Evolutionary conservation across 2,329 filamentous ascomycete genomes (phyloP).

Genomic region (Fusarium coffeatum): DNA sequence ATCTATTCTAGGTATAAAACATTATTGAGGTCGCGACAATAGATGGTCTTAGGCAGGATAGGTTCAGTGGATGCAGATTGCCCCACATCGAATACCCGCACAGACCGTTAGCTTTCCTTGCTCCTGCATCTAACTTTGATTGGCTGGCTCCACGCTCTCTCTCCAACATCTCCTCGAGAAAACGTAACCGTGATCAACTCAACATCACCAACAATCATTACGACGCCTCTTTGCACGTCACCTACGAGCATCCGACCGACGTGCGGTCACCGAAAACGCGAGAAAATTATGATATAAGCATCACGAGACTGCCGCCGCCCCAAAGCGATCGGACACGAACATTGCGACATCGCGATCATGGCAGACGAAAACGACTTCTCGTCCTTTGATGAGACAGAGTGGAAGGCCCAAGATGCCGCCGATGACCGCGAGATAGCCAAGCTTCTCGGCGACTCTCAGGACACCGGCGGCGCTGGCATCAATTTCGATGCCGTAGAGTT

Average conservation of each 20-base stretch:
- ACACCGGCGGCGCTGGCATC: conserved; percentile 52
- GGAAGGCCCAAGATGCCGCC: conserved; percentile 59
- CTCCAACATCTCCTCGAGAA: conserved; percentile 24
- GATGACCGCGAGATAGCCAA: conserved; percentile 62
- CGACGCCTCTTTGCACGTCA: conserved; percentile 11
- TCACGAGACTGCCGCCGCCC: conserved; percentile 33
- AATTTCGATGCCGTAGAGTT: conserved; percentile 62
- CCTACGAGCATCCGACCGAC: conserved; percentile 5
- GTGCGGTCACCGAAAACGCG: conserved; percentile 4
- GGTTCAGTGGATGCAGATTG: not conserved
- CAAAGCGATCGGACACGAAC: conserved; percentile 41
- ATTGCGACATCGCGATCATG: conserved; percentile 49
- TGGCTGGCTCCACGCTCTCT: conserved; percentile 29
- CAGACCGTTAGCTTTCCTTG: conserved; percentile 18
- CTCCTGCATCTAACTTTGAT: conserved; percentile 14
- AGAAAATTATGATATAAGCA: conserved; percentile 47
- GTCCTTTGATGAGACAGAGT: conserved; percentile 51
- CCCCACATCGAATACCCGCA: conserved; percentile 16
- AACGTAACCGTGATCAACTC: conserved; percentile 42
- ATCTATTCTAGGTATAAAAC: not conserved
- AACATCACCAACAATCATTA: conserved; percentile 22
- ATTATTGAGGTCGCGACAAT: not conserved
- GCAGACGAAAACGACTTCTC: conserved; percentile 50
- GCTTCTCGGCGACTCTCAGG: conserved; percentile 57
- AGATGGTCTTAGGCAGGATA: not conserved